A percentile compares a stretch with the other conserved stretches of the same genome.
Evolutionary conservation across 2,329 filamentous ascomycete species (phyloP).

Genomic region (Myrmaecium sp.): DNA sequence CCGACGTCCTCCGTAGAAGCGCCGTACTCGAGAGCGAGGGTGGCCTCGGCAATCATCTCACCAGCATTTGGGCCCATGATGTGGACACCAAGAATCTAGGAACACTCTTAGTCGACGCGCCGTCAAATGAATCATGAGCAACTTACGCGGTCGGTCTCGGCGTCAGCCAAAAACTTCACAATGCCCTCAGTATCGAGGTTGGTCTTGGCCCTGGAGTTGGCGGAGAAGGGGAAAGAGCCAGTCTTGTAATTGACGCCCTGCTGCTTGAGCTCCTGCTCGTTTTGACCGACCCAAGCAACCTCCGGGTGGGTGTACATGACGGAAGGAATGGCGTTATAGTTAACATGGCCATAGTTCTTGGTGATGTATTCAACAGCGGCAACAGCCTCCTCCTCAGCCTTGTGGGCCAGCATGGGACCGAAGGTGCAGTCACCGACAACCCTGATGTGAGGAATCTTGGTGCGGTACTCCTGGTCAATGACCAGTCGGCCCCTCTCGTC

Average conservation of each 20-base stretch:
- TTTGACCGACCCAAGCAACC: constrained; percentile 97
- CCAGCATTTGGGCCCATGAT: constrained; percentile 92
- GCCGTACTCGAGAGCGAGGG: constrained; percentile 88
- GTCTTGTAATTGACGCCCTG: constrained; percentile 81
- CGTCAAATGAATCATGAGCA: too few relatives aligned
- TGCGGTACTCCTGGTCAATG: constrained; percentile 97
- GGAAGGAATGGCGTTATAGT: constrained; percentile 92
- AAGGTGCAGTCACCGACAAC: constrained; percentile 94
- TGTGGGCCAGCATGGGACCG: constrained; percentile 97
- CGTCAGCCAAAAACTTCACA: constrained; percentile 94
- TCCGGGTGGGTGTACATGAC: constrained; percentile 99
- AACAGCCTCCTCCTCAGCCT: constrained; percentile 95
- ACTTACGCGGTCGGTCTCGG: constrained; percentile 90
- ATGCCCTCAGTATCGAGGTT: constrained; percentile 91
- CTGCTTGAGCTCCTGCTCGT: constrained; percentile 86
- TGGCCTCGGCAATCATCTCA: constrained; percentile 98
- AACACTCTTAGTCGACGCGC: too few relatives aligned
- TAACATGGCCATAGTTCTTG: constrained; percentile 96
- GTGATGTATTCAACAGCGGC: constrained; percentile 93
- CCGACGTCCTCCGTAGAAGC: constrained; percentile 59
- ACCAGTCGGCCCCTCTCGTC: constrained; percentile 90
- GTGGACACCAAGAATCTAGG: constrained; percentile 88
- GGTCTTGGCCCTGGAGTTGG: constrained; percentile 97
- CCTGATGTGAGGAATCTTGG: constrained; percentile 91
- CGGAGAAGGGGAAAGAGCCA: constrained; percentile 90